A percentile compares a stretch with the other conserved stretches of the same genome.
Evolutionary conservation across 2,329 filamentous ascomycete genomes (phyloP).

Genomic region (Talaromyces sp.): DNA sequence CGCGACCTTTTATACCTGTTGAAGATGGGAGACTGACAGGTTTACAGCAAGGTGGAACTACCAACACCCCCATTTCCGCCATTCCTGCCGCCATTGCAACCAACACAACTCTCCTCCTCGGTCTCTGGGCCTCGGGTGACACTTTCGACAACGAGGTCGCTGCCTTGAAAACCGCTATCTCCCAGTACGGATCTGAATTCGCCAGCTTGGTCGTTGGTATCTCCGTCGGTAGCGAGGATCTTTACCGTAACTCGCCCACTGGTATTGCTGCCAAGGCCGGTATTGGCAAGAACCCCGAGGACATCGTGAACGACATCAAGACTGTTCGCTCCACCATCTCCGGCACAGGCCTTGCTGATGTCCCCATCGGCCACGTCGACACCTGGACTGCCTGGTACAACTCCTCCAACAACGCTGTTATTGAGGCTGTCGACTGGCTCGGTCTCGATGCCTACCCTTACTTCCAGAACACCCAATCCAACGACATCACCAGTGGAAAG

Average conservation of each 20-base stretch:
- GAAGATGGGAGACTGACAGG: neutral
- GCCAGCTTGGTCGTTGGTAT: constrained; percentile 65
- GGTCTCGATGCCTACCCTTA: constrained; percentile 84
- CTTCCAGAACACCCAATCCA: constrained; percentile 68
- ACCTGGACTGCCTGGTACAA: constrained; percentile 83
- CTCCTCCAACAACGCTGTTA: constrained; percentile 65
- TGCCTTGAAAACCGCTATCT: constrained; percentile 67
- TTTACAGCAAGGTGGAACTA: constrained; percentile 48
- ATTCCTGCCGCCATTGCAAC: constrained; percentile 81
- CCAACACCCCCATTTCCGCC: constrained; percentile 63
- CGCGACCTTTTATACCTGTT: neutral
- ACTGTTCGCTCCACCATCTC: constrained; percentile 62
- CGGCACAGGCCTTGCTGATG: constrained; percentile 53
- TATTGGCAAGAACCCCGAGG: constrained; percentile 59
- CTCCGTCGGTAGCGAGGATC: constrained; percentile 81
- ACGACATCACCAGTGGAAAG: constrained; percentile 62
- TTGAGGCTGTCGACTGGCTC: constrained; percentile 70
- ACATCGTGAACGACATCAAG: constrained; percentile 66
- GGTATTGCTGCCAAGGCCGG: constrained; percentile 62
- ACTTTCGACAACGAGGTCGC: constrained; percentile 68
- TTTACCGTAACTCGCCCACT: constrained; percentile 73
- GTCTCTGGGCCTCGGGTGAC: constrained; percentile 71
- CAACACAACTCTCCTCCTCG: constrained; percentile 73
- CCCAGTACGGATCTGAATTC: constrained; percentile 64
- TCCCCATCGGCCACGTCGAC: constrained; percentile 77